Evolutionary conservation across 2,329 filamentous ascomycete species (phyloP), one percentile per base, ranked within the genome.

Genomic region (Diaporthe ilicicola): DNA sequence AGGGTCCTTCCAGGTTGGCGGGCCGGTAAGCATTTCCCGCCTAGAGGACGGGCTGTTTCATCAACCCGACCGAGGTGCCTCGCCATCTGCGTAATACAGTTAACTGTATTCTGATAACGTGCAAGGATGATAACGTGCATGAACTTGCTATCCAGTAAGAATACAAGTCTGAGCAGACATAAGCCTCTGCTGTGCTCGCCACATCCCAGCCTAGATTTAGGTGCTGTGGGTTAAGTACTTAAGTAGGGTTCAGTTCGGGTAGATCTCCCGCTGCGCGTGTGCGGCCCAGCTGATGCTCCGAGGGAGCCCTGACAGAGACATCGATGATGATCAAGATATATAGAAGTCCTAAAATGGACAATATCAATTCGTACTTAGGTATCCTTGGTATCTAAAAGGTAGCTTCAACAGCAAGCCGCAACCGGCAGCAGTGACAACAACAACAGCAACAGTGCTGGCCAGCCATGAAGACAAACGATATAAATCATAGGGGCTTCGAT

Each of bases 311-410:
- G 15, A 17, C 12, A 19, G 4, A 48, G 42, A 27, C 0, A 22
- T 10, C 13, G 1, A 37, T 34, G 13, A 5, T 10, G 48, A 7
- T 19, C n/a, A 24, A 15, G 17, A 37, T 34, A 48, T 3, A 50
- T 50, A 42, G n/a, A 1, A 19, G 59, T 50, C 59, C 53, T 42
- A 39, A n/a, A n/a, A 29, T 34, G 65, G 44, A 56, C 37, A 56
- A 24, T 46, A 50, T 64, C 37, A 53, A 27, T 67, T 55, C 44
- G 51, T 46, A 59, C 50, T 66, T 72, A n/a, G 70, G 70, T 72
- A 72, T 72, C 70, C 70, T 13, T 72, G 70, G 70, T 72, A 72
- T 72, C 70, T 69, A 53, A 64, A 65, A 53, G 42, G 66, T 24
- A 42, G 34, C 51, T 50, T 34, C 54, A 62, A 72, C 70, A 59